Conservation (phyloP, 208 protist genomes). For the Vickermania ingenoplastis region DNA sequence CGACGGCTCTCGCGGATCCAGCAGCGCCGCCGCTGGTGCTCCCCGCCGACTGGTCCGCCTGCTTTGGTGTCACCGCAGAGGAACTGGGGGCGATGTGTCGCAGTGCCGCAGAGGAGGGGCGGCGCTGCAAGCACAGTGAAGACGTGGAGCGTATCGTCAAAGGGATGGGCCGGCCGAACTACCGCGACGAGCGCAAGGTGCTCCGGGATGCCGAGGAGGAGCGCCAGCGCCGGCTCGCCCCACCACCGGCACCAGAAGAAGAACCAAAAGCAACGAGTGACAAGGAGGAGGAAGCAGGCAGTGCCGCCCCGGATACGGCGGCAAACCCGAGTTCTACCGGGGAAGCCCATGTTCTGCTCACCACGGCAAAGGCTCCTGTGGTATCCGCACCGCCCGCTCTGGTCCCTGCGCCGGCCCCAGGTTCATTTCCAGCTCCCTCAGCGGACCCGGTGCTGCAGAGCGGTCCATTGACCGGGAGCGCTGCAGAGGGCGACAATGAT, state of each 20-base stretch:
- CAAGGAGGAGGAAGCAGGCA: too few relatives aligned
- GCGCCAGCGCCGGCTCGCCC: neutral
- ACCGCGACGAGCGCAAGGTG: neutral
- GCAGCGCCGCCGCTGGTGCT: constrained; percentile 21
- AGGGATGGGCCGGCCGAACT: neutral
- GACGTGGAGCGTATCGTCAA: neutral
- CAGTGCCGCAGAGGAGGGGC: neutral
- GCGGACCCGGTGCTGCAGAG: neutral
- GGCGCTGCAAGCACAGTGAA: neutral
- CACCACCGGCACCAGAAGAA: neutral
- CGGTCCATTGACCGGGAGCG: neutral
- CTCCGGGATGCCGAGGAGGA: neutral
- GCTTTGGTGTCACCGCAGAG: constrained; percentile 28
- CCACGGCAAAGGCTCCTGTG: too few relatives aligned
- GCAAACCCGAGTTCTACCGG: too few relatives aligned
- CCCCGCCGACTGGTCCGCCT: constrained; percentile 35
- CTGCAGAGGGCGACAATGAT: neutral
- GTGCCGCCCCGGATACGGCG: too few relatives aligned
- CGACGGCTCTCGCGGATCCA: constrained; percentile 1
- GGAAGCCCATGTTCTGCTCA: too few relatives aligned
- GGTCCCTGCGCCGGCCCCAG: too few relatives aligned
- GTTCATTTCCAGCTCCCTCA: neutral
- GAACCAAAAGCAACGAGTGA: too few relatives aligned
- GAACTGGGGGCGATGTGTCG: constrained; percentile 8
- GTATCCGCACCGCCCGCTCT: too few relatives aligned